Base-by-base conservation (phyloP, 176 grass and related monocot genomes). In the Carex myosuroides region DNA sequence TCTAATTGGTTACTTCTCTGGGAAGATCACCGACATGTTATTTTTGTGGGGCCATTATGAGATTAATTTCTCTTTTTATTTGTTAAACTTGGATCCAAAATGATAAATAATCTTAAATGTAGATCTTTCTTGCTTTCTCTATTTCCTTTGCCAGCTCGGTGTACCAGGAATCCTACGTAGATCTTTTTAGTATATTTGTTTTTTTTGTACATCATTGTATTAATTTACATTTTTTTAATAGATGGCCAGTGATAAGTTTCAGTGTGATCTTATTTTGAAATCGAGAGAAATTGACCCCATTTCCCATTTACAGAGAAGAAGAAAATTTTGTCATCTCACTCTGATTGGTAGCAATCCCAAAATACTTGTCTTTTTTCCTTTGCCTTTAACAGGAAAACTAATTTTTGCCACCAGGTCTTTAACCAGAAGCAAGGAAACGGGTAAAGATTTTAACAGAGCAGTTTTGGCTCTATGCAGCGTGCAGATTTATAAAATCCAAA, bases 21-120 rank as follows among this genome's bases (percentile, higher is more conserved):
- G 30, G n/a, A 64, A 63, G 60, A 82, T 64, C 79, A 82, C 79
- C 79, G 79, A 82, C 79, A 82, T 13, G n/a, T 82, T 74, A 11
- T 3, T 26, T 11, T 22, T 74, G 54, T 81, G 60, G 60, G 35
- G 52, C 11, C 58, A 65, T 46, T 22, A 41, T 64, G 56, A 82
- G 42, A 82, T 65, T 60, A 80, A 35, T 64, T 70, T 54, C 2
- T 80, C 60, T 48, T 82, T 82, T 32, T 64, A 66, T 5, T 82
- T 41, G 24, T 52, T 82, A 48, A 78, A 24, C 44, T 52, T 21
- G 53, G 46, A 75, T 75, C 44, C 21, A 20, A 2, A 54, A 54
- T 54, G 44, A 54, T 75, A 29, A 75, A 75, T 54, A 54, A 75
- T 14, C 0, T 74, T 75, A 54, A 48, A 74, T 74, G 67, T 74